These are phyloP conservation scores for Escovopsis sp. DNA, from an alignment of 2,329 filamentous ascomycete genomes.

Conservation along the genomic window DNA sequence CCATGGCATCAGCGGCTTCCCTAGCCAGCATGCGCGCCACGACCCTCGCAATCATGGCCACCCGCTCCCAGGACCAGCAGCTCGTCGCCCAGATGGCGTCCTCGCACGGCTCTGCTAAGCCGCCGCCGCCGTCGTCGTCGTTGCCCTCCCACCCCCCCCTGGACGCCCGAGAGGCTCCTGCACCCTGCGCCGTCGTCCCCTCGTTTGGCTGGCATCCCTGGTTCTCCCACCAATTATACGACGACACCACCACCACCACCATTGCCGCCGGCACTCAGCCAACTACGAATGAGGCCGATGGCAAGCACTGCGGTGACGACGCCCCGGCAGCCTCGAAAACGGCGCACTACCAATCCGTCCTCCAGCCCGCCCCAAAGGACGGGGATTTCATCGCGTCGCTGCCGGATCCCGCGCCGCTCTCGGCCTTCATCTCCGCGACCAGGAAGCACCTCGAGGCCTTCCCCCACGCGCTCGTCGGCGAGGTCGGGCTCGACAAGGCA, in stretches of 20 bases:
- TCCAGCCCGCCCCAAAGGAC: conserved; percentile 37
- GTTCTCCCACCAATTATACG: conserved; percentile 67
- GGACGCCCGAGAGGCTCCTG: neutral
- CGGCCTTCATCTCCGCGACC: conserved; percentile 41
- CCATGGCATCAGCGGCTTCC: conserved; percentile 42
- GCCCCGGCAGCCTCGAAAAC: conserved; percentile 23
- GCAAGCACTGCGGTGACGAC: too few relatives aligned
- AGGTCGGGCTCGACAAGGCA: conserved; percentile 63
- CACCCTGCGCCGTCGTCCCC: conserved; percentile 32
- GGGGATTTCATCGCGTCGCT: conserved; percentile 34
- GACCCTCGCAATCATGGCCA: conserved; percentile 61
- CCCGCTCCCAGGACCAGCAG: conserved; percentile 58
- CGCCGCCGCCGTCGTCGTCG: neutral
- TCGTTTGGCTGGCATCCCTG: conserved; percentile 83
- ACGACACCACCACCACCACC: conserved; percentile 32
- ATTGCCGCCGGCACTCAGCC: too few relatives aligned
- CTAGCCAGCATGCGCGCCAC: conserved; percentile 53
- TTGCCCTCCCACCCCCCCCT: neutral
- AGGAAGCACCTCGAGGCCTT: conserved; percentile 38
- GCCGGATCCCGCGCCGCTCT: conserved; percentile 46
- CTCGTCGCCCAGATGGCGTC: conserved; percentile 51
- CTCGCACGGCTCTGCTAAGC: conserved; percentile 32
- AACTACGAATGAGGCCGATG: too few relatives aligned
- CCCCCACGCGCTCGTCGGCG: conserved; percentile 55
- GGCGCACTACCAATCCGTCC: conserved; percentile 51